These are phyloP conservation scores for Trypethelium eluteriae DNA, from an alignment of 495 filamentous ascomycete species.

Conservation along the genomic window DNA sequence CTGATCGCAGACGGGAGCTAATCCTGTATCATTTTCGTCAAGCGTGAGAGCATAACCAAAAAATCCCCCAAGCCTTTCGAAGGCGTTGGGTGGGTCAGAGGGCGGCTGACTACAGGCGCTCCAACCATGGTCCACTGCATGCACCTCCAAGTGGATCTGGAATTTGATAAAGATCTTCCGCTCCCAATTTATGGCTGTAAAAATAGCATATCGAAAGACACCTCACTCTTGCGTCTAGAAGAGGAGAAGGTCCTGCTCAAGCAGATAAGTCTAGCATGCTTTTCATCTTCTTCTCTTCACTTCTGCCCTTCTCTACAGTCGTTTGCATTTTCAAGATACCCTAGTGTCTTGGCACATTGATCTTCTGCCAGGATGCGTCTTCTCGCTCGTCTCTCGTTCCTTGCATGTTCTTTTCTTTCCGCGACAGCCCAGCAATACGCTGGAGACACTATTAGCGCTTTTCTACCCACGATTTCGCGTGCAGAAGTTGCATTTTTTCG, in stretches of 20 bases:
- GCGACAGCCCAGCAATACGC: conserved; percentile 21
- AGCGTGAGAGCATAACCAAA: background rate
- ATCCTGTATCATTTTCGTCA: background rate
- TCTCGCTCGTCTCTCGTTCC: background rate
- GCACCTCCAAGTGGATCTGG: background rate
- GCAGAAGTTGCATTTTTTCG: conserved; percentile 22
- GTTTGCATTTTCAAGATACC: background rate
- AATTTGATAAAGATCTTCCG: conserved; percentile 3
- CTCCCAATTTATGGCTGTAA: background rate
- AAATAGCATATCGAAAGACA: background rate
- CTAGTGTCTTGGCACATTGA: background rate
- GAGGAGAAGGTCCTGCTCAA: background rate
- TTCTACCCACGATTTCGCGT: conserved; percentile 18
- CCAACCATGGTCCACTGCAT: background rate
- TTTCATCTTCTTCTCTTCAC: background rate
- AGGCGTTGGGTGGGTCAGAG: background rate
- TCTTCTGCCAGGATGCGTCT: background rate
- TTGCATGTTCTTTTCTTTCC: background rate
- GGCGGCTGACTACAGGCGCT: background rate
- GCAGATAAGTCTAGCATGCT: background rate
- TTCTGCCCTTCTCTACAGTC: background rate
- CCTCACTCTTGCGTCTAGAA: background rate
- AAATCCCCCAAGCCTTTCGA: background rate
- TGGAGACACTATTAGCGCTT: conserved; percentile 19
- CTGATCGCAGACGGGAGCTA: background rate